Conservation (phyloP, 2,329 filamentous ascomycete genomes). For the Phaeomoniella chlamydospora region DNA sequence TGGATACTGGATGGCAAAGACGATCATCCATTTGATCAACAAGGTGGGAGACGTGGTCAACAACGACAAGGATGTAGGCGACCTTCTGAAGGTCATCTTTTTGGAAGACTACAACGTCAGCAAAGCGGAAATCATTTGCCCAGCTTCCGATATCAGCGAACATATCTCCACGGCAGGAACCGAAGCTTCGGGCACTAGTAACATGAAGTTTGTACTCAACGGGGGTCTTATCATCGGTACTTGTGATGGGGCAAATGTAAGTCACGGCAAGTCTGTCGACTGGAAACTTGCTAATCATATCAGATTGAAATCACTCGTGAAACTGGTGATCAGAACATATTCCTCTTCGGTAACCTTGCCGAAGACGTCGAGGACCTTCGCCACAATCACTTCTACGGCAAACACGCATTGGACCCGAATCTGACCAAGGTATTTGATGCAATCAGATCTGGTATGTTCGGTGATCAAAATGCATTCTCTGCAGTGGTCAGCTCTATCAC, state of each 20-base stretch:
- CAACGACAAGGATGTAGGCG: constrained; percentile 79
- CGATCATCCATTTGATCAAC: constrained; percentile 94
- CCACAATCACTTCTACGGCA: constrained; percentile 72
- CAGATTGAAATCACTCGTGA: constrained; percentile 89
- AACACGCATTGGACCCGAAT: constrained; percentile 61
- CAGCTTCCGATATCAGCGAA: constrained; percentile 91
- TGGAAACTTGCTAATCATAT: constrained; percentile 15
- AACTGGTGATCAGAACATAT: constrained; percentile 93
- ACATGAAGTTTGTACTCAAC: constrained; percentile 99
- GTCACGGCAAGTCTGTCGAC: constrained; percentile 18
- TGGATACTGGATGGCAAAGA: constrained; percentile 99
- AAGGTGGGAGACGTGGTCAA: constrained; percentile 82
- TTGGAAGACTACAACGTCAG: constrained; percentile 98
- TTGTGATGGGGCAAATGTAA: constrained; percentile 90
- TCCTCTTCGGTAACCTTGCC: constrained; percentile 90
- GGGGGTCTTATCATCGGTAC: constrained; percentile 95
- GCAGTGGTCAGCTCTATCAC: constrained; percentile 72
- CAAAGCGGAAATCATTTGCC: constrained; percentile 94
- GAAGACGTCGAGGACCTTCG: constrained; percentile 96
- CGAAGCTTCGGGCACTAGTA: constrained; percentile 75
- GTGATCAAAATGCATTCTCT: constrained; percentile 62
- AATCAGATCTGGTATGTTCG: constrained; percentile 71
- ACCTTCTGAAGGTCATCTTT: constrained; percentile 93
- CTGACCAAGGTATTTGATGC: constrained; percentile 69
- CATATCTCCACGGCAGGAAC: constrained; percentile 97